Percentiles rank a stretch among this genome's conserved stretches.
Conservation (phyloP, 176 grass and related monocot species). For the Sorghum bicolor region Sorghum_bicolor_NCBIv3 NC_012870.2:75969501-75970000, state of each 20-base stretch:
- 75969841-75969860: neutral
- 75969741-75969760: slow-evolving; percentile 19
- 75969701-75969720: neutral
- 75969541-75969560: neutral
- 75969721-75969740: neutral
- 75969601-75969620: neutral
- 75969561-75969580: neutral
- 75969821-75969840: neutral
- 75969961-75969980: slow-evolving; percentile 10
- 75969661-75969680: no score
- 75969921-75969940: neutral
- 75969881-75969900: neutral
- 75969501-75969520: neutral
- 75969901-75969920: neutral
- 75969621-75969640: neutral
- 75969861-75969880: slow-evolving; percentile 7
- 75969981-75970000: neutral
- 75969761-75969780: neutral
- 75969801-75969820: neutral
- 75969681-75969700: neutral
- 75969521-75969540: neutral
- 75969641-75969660: neutral
- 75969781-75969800: slow-evolving; percentile 12
- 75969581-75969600: neutral
- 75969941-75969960: neutral